A percentile compares a stretch with the other conserved stretches of the same genome.
phyloP scores from a whole-genome alignment of 2,329 filamentous ascomycete genomes.

The Helotiales sp. region DNA sequence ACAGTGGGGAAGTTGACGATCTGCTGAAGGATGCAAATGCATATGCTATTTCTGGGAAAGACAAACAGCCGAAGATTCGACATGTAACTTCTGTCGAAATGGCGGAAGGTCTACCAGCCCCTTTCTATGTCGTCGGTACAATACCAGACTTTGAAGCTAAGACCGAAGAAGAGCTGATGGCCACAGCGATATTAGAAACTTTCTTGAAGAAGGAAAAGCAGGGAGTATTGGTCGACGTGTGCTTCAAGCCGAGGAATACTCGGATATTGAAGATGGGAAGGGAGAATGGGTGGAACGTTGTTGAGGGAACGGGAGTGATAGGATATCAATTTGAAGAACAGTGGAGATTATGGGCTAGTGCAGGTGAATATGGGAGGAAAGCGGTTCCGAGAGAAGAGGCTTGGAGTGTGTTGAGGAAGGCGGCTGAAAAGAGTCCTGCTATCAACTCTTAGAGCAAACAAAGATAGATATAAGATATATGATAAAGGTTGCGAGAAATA shows the following conservation, averaged over 20 bases:
- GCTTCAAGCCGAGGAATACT: slow-evolving; percentile 76
- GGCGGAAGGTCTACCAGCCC: slow-evolving; percentile 59
- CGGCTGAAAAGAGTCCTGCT: slow-evolving; percentile 43
- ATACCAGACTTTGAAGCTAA: slow-evolving; percentile 76
- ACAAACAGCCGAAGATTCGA: slow-evolving; percentile 13
- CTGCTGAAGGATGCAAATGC: slow-evolving; percentile 65
- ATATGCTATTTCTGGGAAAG: background rate
- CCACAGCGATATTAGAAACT: slow-evolving; percentile 49
- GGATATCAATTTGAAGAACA: slow-evolving; percentile 49
- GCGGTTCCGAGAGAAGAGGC: slow-evolving; percentile 40
- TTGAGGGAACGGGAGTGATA: slow-evolving; percentile 50
- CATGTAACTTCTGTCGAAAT: slow-evolving; percentile 25
- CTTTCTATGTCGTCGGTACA: slow-evolving; percentile 73
- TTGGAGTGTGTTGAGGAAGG: slow-evolving; percentile 43
- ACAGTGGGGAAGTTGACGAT: slow-evolving; percentile 67
- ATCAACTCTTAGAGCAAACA: slow-evolving; percentile 44
- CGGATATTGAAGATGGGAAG: slow-evolving; percentile 66
- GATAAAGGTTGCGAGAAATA: no score
- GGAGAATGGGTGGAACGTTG: slow-evolving; percentile 53
- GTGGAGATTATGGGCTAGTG: slow-evolving; percentile 47
- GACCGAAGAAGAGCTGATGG: slow-evolving; percentile 63
- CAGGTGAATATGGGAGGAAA: slow-evolving; percentile 35
- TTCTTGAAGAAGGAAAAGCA: slow-evolving; percentile 53
- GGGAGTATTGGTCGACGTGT: slow-evolving; percentile 80
- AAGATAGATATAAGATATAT: no score